Conservation (phyloP, 2,329 filamentous ascomycete species). For the Trichoderma aggressivum region DNA sequence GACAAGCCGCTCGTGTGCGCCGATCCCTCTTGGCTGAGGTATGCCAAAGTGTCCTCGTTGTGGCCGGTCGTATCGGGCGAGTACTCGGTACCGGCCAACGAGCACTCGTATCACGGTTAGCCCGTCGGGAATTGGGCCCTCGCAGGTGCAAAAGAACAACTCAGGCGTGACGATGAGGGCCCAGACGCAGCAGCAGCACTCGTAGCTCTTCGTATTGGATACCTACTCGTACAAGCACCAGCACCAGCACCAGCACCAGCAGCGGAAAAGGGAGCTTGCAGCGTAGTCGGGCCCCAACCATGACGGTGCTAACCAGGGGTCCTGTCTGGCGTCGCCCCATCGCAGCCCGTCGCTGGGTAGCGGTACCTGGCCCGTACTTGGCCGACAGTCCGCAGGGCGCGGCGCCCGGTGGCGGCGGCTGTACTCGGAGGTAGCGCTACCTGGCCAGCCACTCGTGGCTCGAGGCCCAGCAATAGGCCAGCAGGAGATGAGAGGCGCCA, state of each 20-base stretch:
- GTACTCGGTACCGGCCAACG: not conserved
- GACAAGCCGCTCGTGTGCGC: not conserved
- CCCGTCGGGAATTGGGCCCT: not conserved
- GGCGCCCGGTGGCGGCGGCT: not conserved
- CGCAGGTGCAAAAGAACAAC: not conserved
- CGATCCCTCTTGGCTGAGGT: not conserved
- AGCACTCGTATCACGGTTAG: not conserved
- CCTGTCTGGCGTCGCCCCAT: slow-evolving; percentile 1
- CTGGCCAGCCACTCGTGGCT: slow-evolving; percentile 1
- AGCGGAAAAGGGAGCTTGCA: not conserved
- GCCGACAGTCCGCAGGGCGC: not conserved
- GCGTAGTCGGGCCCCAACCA: not conserved
- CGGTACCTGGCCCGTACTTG: not conserved
- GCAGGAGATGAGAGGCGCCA: not conserved
- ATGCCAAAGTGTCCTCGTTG: not conserved
- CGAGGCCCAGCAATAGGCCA: too few species aligned
- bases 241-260: too few species aligned
- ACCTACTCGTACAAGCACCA: not conserved
- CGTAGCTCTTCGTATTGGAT: not conserved
- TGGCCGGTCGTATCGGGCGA: not conserved
- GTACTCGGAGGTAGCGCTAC: not conserved
- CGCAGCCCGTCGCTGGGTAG: slow-evolving; percentile 3
- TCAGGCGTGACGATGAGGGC: not conserved
- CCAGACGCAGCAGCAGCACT: not conserved
- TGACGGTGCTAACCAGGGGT: slow-evolving; percentile 12